phyloP scores from a whole-genome alignment of 257 asterid species.

The Solanum bulbocastanum region DNA sequence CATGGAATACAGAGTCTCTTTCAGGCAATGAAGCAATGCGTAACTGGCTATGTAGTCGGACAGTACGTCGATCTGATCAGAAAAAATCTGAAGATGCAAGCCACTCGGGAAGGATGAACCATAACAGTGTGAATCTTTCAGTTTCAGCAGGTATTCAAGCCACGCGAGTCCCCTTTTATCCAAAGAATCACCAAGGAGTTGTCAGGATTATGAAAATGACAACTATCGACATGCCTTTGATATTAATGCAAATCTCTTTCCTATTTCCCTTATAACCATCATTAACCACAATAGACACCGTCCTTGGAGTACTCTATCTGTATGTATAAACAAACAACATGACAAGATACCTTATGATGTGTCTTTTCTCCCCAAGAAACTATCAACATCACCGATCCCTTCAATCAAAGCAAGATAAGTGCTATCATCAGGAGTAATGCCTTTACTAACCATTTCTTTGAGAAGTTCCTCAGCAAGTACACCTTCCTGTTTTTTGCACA shows the following conservation, averaged over 20 bases:
- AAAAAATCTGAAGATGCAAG: neutral
- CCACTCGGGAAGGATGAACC: neutral
- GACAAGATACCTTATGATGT: conserved; percentile 6
- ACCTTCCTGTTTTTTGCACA: conserved; percentile 29
- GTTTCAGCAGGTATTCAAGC: neutral
- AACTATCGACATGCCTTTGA: neutral
- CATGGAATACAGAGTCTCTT: neutral
- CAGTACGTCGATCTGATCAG: neutral
- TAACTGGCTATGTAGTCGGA: neutral
- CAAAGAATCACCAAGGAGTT: neutral
- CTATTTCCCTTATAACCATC: neutral
- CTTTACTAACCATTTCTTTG: conserved; percentile 51
- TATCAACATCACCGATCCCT: conserved; percentile 20
- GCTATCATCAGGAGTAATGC: conserved; percentile 42
- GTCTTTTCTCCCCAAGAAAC: conserved; percentile 6
- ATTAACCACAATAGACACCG: neutral
- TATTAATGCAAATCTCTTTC: neutral
- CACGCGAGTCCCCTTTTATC: neutral
- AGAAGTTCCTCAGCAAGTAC: conserved; percentile 34
- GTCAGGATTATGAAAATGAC: neutral
- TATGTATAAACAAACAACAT: neutral
- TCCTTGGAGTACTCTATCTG: neutral
- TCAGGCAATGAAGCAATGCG: neutral
- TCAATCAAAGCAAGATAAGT: conserved; percentile 42
- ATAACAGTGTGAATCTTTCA: neutral